Percentiles rank a stretch among this genome's conserved stretches.
These are phyloP conservation scores for Ceratocystis variospora DNA, from an alignment of 2,329 filamentous ascomycete genomes.

Conservation along the genomic window DNA sequence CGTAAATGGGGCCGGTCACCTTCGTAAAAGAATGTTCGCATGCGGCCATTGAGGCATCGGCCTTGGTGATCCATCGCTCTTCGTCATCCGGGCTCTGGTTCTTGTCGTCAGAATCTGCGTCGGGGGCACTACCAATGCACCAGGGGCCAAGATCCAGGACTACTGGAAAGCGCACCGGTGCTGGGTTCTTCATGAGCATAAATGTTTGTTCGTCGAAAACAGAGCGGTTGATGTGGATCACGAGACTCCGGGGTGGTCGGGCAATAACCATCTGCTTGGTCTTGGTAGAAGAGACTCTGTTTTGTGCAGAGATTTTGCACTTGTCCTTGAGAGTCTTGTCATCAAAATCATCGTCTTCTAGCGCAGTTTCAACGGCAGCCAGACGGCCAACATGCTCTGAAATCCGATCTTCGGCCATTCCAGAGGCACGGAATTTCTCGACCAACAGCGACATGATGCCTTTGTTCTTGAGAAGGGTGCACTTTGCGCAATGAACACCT, in stretches of 20 bases:
- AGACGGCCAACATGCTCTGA: conserved; percentile 43
- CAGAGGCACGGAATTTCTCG: conserved; percentile 13
- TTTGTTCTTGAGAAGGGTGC: conserved; percentile 55
- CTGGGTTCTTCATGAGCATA: conserved; percentile 67
- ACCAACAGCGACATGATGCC: conserved; percentile 36
- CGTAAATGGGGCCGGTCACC: conserved; percentile 50
- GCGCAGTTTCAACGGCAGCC: conserved; percentile 50
- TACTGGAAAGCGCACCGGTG: conserved; percentile 62
- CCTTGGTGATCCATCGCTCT: conserved; percentile 59
- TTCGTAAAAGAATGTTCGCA: conserved; percentile 37
- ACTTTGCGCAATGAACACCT: conserved; percentile 83
- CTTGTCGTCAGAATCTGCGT: not conserved
- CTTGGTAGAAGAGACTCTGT: conserved; percentile 65
- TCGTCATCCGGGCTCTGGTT: conserved; percentile 22
- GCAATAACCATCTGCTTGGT: conserved; percentile 80
- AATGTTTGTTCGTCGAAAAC: conserved; percentile 77
- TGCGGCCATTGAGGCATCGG: conserved; percentile 59
- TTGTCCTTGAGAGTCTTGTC: conserved; percentile 49
- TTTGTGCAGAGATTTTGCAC: conserved; percentile 53
- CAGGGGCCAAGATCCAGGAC: conserved; percentile 66
- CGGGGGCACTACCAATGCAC: conserved; percentile 52
- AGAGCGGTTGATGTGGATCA: conserved; percentile 81
- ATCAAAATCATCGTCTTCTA: conserved; percentile 69
- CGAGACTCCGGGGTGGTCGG: conserved; percentile 64
- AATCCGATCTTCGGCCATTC: conserved; percentile 35